Evolutionary conservation across 495 filamentous ascomycete genomes (phyloP), one percentile per base, ranked within the genome.

Genomic region (Penicilliopsis zonata): DNA sequence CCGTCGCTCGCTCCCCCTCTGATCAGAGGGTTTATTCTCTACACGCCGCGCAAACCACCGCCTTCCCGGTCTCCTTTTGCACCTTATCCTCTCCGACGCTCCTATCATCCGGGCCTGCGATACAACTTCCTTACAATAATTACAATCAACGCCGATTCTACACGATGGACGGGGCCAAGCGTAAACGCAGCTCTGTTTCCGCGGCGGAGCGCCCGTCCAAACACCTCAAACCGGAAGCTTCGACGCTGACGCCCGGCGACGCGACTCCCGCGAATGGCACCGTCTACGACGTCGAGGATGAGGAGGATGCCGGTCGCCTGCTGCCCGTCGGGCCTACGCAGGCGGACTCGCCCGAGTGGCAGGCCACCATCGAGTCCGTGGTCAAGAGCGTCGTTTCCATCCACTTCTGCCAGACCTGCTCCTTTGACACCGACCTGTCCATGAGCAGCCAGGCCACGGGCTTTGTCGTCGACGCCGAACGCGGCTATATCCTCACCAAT

Each of bases 401-500:
- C 52, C 83, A 93, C 39, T 99, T 99, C 64, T 96, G 88, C 52
- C 88, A 95, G 63, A 96, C 92, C 1, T 94, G 85, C 57, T 86
- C 90, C 3, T 99, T 99, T 50, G 90, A 99, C 51, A 96, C 90
- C 10, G 92, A 96, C 42, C 61, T 85, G 10, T 93, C 92, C 2
- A 73, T 90, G 48, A 82, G 86, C 10, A 92, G 82, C 47, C 92
- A 99, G 56, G 90, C 90, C 21, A 96, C 90, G 1, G 90, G 90
- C 3, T 99, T 96, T 53, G 87, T 99, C 14, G 90, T 99, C 10
- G 92, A 99, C 67, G 83, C 90, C 15, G 80, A 94, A 58, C 79
- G 72, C 46, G 90, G 92, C 49, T 95, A 79, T 47, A 92, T 93
- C 49, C 56, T 93, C 49, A 87, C 81, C 2, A 86, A 87, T 48